Conservation (phyloP, 2,329 filamentous ascomycete genomes). For the Aspergillus vadensis region DNA sequence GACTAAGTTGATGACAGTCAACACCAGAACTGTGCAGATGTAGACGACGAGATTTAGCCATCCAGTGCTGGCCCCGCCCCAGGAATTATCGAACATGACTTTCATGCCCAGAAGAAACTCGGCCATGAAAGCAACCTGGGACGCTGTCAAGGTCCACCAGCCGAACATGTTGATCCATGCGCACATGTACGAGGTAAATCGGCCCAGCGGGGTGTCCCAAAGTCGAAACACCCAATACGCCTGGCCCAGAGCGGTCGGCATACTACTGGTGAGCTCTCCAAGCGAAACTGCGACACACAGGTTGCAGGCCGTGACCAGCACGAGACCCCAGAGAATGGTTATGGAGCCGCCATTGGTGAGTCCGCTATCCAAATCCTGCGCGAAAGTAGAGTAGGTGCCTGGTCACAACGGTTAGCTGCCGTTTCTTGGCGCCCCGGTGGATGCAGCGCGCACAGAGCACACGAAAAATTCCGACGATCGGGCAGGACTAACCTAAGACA, state of each 20-base stretch:
- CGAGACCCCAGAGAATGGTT: constrained; percentile 71
- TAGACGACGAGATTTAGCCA: constrained; percentile 61
- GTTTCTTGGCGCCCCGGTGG: neutral
- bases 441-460: neutral
- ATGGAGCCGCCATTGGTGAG: constrained; percentile 65
- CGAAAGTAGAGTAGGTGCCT: constrained; percentile 60
- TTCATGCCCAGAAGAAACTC: constrained; percentile 61
- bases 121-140: constrained; percentile 60
- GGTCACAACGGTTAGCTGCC: constrained; percentile 14
- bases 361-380: constrained; percentile 55
- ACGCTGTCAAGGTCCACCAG: constrained; percentile 61
- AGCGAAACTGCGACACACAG: constrained; percentile 64
- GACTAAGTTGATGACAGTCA: constrained; percentile 55
- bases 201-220: constrained; percentile 43
- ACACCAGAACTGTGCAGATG: constrained; percentile 50
- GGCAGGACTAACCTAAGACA: constrained; percentile 46
- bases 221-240: constrained; percentile 59
- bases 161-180: constrained; percentile 64
- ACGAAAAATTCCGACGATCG: neutral
- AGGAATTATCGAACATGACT: constrained; percentile 54
- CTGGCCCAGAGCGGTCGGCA: constrained; percentile 63
- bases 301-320: constrained; percentile 64
- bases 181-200: constrained; percentile 58
- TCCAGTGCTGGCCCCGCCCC: constrained; percentile 48
- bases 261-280: constrained; percentile 66